phyloP scores from a whole-genome alignment of 1,139 yeast species.

The Starmera stellimalicola region DNA sequence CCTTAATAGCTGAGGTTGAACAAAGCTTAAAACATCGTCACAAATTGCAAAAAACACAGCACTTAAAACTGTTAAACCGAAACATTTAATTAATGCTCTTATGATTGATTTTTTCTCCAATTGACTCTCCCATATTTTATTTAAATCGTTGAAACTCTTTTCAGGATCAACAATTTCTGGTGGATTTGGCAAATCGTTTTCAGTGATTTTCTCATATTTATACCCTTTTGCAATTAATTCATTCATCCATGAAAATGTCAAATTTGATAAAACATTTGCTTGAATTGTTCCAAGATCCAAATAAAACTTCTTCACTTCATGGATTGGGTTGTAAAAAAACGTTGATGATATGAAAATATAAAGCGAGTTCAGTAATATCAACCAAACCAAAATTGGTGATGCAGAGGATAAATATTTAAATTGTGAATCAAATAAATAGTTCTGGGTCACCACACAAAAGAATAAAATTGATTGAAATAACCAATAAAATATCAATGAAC shows the following conservation, averaged over 20 bases:
- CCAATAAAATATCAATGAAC: slow-evolving; percentile 23
- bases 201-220: slow-evolving; percentile 32
- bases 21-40: slow-evolving; percentile 36
- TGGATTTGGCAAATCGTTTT: slow-evolving; percentile 43
- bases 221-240: slow-evolving; percentile 40
- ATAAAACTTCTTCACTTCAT: slow-evolving; percentile 33
- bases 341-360: slow-evolving; percentile 31
- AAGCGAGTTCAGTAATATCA: slow-evolving; percentile 22
- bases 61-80: slow-evolving; percentile 34
- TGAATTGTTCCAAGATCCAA: slow-evolving; percentile 27
- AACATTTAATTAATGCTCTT: slow-evolving; percentile 34
- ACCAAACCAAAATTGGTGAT: slow-evolving; percentile 17
- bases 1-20: slow-evolving; percentile 50
- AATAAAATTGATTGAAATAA: slow-evolving; percentile 13
- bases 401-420: slow-evolving; percentile 16
- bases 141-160: slow-evolving; percentile 24
- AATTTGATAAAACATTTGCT: slow-evolving; percentile 35
- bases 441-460: slow-evolving; percentile 19
- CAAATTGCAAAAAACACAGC: slow-evolving; percentile 37
- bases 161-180: slow-evolving; percentile 39
- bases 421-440: slow-evolving; percentile 13
- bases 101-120: slow-evolving; percentile 29
- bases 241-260: slow-evolving; percentile 60
- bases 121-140: slow-evolving; percentile 29
- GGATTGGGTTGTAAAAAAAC: slow-evolving; percentile 32